Base-by-base conservation (phyloP, 2,329 filamentous ascomycete genomes). In the Diplodia corticola region DNA sequence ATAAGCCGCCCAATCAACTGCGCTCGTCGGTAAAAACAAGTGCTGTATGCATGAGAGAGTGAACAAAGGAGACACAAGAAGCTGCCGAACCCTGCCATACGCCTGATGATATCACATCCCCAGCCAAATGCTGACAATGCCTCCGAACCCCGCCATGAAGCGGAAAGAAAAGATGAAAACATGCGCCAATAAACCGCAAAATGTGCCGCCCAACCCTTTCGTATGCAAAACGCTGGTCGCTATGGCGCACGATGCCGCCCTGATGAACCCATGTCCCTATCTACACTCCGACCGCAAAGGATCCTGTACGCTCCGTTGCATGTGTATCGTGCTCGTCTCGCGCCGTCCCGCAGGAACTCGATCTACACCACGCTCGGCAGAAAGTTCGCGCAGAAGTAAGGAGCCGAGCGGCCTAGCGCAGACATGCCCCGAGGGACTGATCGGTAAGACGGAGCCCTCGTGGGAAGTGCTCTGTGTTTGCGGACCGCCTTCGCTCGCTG, bases 21-120 rank as follows among this genome's bases (percentile, higher is more conserved):
- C 44, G 28, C 26, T 33, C 37, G 55, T 22, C 55, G 37, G 40
- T 40, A 30, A 55, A 55, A 60, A 60, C 55, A 40, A 60, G 55
- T 3, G 57, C 57, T 13, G 28, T 5, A 49, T 61, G 57, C 40
- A 35, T 35, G 22, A 24, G 7, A 61, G 46, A 48, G 44, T 44
- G 54, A 44, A 20, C 13, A 57, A 26, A 26, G 24, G 24, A 57
- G 46, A 30, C 37, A 17, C 35, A 17, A 22, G 13, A 44, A 64
- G 37, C 24, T 24, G 17, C 50, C 35, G 26, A 55, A 46, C 61
- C 61, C 24, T 37, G 26, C 61, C 51, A 57, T 65, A 53, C 63
- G 63, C 63, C 50, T 46, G 30, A 65, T 65, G 63, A 65, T 65
- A 65, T 57, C 63, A 65, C 51, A 57, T 26, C 37, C 40, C 51